Evolutionary conservation across 139 green algal genomes (phyloP), one percentile per base, ranked within the genome.

Genomic region (Haematococcus sp.): DNA sequence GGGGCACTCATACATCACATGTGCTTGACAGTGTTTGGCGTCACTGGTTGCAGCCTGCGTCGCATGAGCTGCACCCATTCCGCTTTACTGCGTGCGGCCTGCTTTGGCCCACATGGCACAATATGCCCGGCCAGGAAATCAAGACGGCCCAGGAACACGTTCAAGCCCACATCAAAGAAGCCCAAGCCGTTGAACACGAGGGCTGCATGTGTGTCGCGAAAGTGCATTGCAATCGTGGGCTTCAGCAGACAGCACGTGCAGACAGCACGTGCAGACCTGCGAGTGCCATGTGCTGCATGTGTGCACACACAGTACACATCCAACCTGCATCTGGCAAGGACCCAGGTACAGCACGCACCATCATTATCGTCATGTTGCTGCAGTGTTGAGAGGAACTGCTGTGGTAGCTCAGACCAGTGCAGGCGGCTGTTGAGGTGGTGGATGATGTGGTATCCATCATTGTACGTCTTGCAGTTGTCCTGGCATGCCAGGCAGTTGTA

Each of bases 391-490:
- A 90, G 63, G 64, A 96, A 92, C 16, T 63, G 56, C 22, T 34
- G 28, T 1, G 91, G 90, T 46, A 96, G 70, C 76, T 93, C 81
- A 4, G 67, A 87, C 93, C 93, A 98, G 76, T 98, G 93, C 30
- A 89, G 46, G 56, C 84, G 80, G 16, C 84, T 90, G 76, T 97
- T 97, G 56, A 87, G 74, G 75, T 98, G 94, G 76, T 98, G 93
- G 32, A 93, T 58, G 17, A 94, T 80, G 78, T 98, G 93, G 80
- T 96, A 97, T 16, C 93, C 93, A 44, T 98, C 93, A 69, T 98
- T 97, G 88, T 93, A 98, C 0, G 83, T 92, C 2, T 72, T 75
- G 11, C 61, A 33, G 70, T 98, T 98, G 79, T 97, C 93, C 0
- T 63, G 13, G 27, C 80, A 88, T 22, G 76, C 82, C 7, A 95